Evolutionary conservation across 2,329 filamentous ascomycete species (phyloP).

Genomic region (Golovinomyces cichoracearum): DNA sequence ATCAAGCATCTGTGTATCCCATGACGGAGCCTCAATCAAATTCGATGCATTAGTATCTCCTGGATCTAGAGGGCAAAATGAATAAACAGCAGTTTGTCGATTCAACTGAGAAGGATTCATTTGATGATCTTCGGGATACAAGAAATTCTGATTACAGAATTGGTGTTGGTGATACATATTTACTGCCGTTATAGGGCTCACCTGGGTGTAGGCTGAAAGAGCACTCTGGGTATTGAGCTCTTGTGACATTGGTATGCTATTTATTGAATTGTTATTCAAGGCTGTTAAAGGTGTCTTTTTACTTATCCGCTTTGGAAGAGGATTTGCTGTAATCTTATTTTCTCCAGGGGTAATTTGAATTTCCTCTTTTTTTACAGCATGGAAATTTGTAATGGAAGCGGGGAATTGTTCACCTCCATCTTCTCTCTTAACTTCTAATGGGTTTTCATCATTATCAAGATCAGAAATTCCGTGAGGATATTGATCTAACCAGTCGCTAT

Average conservation of each 20-base stretch:
- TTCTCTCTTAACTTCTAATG: conserved; percentile 40
- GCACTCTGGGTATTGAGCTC: conserved; percentile 7
- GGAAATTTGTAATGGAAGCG: conserved; percentile 76
- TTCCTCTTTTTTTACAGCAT: conserved; percentile 47
- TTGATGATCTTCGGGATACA: conserved; percentile 22
- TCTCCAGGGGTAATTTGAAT: conserved; percentile 53
- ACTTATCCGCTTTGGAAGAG: conserved; percentile 17
- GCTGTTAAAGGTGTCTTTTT: conserved; percentile 16
- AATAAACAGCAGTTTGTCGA: conserved; percentile 49
- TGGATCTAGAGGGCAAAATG: conserved; percentile 31
- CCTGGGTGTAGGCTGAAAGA: conserved; percentile 9
- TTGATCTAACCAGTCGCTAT: conserved; percentile 89
- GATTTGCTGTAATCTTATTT: conserved; percentile 9
- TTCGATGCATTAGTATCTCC: background rate
- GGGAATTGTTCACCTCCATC: conserved; percentile 61
- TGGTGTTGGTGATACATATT: conserved; percentile 13
- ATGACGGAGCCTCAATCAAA: background rate
- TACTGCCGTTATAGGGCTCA: conserved; percentile 11
- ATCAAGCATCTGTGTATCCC: background rate
- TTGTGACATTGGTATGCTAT: conserved; percentile 7
- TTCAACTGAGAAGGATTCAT: conserved; percentile 42
- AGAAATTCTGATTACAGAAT: conserved; percentile 20
- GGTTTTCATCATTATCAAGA: conserved; percentile 57
- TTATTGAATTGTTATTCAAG: conserved; percentile 10
- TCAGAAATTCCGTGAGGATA: conserved; percentile 81